A percentile compares a stretch with the other conserved stretches of the same genome.
Conservation (phyloP, 768 basidiomycete species). For the Agaricus sinodeliciosus region DNA sequence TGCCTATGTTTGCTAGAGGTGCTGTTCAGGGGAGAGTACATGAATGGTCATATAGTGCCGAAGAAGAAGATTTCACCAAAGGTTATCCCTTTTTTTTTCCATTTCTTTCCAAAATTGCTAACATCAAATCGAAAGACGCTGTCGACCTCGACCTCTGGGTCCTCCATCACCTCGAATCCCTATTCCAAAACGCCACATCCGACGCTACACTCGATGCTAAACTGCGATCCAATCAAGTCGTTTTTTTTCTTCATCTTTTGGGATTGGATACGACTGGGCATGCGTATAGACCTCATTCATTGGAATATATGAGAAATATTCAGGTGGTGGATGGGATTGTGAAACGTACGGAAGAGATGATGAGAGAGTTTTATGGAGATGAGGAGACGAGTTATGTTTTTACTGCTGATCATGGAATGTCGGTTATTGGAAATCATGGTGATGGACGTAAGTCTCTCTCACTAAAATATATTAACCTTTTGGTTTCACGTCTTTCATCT, state of each 20-base stretch:
- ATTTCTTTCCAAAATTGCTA: background rate
- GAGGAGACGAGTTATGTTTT: constrained; percentile 71
- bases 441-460: constrained; percentile 57
- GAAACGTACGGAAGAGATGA: constrained; percentile 50
- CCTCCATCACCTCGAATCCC: constrained; percentile 51
- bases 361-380: constrained; percentile 60
- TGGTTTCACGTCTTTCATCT: background rate
- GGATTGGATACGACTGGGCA: constrained; percentile 87
- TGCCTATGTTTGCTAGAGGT: constrained; percentile 82
- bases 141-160: constrained; percentile 77
- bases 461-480: background rate
- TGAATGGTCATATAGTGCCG: constrained; percentile 71
- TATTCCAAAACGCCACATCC: constrained; percentile 59
- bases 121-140: constrained; percentile 45
- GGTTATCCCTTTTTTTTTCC: constrained; percentile 29
- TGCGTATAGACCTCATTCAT: constrained; percentile 75
- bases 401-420: constrained; percentile 91
- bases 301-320: constrained; percentile 88
- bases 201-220: constrained; percentile 42
- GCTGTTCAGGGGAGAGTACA: constrained; percentile 63
- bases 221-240: constrained; percentile 50
- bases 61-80: constrained; percentile 83
- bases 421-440: constrained; percentile 81
- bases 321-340: constrained; percentile 74
- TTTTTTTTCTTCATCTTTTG: constrained; percentile 81